A percentile compares a stretch with the other conserved stretches of the same genome.
These are phyloP conservation scores for Maudiozyma turicensis DNA, from an alignment of 805 yeast genomes.

Conservation along the genomic window DNA sequence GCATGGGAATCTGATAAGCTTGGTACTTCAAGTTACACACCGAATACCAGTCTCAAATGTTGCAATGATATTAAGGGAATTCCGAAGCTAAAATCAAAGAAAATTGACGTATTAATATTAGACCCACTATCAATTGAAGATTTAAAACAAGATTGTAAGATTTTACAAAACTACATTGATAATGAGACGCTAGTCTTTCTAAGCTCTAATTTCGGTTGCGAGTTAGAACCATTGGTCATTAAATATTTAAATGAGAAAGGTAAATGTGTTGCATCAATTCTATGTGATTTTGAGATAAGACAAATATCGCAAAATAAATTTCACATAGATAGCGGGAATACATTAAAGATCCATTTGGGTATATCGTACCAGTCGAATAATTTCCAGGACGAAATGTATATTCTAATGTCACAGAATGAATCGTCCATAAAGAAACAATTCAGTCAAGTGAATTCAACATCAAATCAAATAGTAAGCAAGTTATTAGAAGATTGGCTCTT, in stretches of 20 bases:
- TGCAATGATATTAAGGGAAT: slow-evolving; percentile 9
- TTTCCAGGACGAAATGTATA: slow-evolving; percentile 1
- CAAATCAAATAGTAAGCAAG: slow-evolving; percentile 6
- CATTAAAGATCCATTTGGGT: slow-evolving; percentile 20
- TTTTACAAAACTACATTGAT: slow-evolving; percentile 12
- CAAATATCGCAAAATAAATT: slow-evolving; percentile 27
- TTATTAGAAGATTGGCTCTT: slow-evolving; percentile 15
- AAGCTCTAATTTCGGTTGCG: slow-evolving; percentile 26
- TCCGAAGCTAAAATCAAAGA: slow-evolving; percentile 3
- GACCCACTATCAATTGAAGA: slow-evolving; percentile 22
- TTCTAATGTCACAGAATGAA: slow-evolving; percentile 3
- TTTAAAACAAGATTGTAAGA: slow-evolving; percentile 13
- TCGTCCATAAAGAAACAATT: slow-evolving; percentile 6
- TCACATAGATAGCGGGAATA: slow-evolving; percentile 22
- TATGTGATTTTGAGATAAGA: slow-evolving; percentile 25
- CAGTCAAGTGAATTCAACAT: slow-evolving; percentile 1
- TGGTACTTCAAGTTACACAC: slow-evolving; percentile 27
- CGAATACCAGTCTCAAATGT: slow-evolving; percentile 24
- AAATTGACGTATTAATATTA: slow-evolving; percentile 20
- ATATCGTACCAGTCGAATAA: slow-evolving; percentile 13
- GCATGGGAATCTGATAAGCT: slow-evolving; percentile 27
- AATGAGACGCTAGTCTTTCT: slow-evolving; percentile 18
- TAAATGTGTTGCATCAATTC: slow-evolving; percentile 19
- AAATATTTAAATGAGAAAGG: slow-evolving; percentile 10
- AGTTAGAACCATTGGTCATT: slow-evolving; percentile 19